phyloP scores from a whole-genome alignment of 495 filamentous ascomycete genomes.

The Lineolata rhizophorae region DNA sequence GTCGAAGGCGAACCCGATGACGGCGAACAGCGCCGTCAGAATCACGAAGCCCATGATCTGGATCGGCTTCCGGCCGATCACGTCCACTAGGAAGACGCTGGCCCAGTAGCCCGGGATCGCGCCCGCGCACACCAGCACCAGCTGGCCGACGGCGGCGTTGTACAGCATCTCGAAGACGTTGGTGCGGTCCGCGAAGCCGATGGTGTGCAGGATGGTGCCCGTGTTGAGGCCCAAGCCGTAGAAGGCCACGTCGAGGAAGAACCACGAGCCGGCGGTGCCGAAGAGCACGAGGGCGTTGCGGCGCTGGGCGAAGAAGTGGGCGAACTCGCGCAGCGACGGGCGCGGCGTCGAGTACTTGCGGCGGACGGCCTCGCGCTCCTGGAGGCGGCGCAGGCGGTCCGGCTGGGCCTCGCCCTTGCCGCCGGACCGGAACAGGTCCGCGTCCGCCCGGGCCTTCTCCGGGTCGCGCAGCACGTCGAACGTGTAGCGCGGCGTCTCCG shows the following conservation, averaged over 20 bases:
- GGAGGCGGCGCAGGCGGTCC: conserved; percentile 35
- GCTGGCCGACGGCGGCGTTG: conserved; percentile 49
- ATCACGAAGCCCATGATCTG: conserved; percentile 57
- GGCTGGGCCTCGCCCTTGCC: conserved; percentile 28
- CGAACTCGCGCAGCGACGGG: conserved; percentile 45
- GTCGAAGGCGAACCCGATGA: conserved; percentile 55
- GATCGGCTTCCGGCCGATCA: conserved; percentile 55
- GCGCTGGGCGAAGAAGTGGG: conserved; percentile 37
- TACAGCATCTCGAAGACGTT: conserved; percentile 41
- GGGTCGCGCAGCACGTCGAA: conserved; percentile 61
- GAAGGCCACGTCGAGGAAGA: conserved; percentile 55
- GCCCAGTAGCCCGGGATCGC: conserved; percentile 64
- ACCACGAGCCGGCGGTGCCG: conserved; percentile 63
- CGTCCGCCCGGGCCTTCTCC: conserved; percentile 42
- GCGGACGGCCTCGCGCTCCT: conserved; percentile 22
- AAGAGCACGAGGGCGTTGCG: conserved; percentile 48
- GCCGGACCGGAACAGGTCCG: conserved; percentile 24
- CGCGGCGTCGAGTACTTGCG: conserved; percentile 31
- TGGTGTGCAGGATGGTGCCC: conserved; percentile 39
- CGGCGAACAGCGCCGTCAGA: conserved; percentile 50
- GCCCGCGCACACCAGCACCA: conserved; percentile 53
- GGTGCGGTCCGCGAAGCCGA: conserved; percentile 38
- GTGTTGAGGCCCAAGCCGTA: conserved; percentile 68
- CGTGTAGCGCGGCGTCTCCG: conserved; percentile 63
- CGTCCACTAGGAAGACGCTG: conserved; percentile 46